phyloP scores from a whole-genome alignment of 2,329 filamentous ascomycete genomes.

The Fusarium cyanostomum region DNA sequence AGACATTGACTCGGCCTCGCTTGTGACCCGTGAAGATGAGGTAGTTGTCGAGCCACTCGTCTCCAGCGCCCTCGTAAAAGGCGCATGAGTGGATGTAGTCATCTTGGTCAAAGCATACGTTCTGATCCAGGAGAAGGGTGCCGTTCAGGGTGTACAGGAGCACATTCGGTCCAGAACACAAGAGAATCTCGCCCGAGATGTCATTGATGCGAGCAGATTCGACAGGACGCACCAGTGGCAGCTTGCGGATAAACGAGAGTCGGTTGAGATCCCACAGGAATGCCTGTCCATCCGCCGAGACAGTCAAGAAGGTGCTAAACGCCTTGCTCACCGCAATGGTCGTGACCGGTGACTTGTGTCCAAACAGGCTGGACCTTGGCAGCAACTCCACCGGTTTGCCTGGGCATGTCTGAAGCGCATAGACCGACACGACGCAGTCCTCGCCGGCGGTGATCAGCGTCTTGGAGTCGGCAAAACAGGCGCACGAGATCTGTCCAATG shows the following conservation, averaged over 20 bases:
- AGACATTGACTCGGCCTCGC: constrained; percentile 83
- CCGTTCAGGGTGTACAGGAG: constrained; percentile 90
- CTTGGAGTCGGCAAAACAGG: constrained; percentile 86
- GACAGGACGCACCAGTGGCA: constrained; percentile 66
- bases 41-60: constrained; percentile 89
- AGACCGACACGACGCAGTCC: constrained; percentile 90
- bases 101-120: constrained; percentile 74
- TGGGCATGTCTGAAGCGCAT: constrained; percentile 71
- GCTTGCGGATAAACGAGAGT: constrained; percentile 82
- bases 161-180: constrained; percentile 80
- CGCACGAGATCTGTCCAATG: constrained; percentile 85
- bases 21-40: constrained; percentile 90
- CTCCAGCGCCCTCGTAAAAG: constrained; percentile 90
- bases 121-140: constrained; percentile 80
- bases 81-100: constrained; percentile 85
- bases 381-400: constrained; percentile 80
- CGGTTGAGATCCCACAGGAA: constrained; percentile 96
- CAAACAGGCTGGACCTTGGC: constrained; percentile 84
- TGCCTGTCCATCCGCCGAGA: constrained; percentile 81
- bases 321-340: constrained; percentile 86
- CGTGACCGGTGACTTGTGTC: constrained; percentile 85
- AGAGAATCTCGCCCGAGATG: constrained; percentile 86
- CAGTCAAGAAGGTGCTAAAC: constrained; percentile 87
- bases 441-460: constrained; percentile 92
- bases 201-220: constrained; percentile 90